Evolutionary conservation across 2,329 filamentous ascomycete species (phyloP), one percentile per base, ranked within the genome.

Genomic region (Simplicillium sp.): DNA sequence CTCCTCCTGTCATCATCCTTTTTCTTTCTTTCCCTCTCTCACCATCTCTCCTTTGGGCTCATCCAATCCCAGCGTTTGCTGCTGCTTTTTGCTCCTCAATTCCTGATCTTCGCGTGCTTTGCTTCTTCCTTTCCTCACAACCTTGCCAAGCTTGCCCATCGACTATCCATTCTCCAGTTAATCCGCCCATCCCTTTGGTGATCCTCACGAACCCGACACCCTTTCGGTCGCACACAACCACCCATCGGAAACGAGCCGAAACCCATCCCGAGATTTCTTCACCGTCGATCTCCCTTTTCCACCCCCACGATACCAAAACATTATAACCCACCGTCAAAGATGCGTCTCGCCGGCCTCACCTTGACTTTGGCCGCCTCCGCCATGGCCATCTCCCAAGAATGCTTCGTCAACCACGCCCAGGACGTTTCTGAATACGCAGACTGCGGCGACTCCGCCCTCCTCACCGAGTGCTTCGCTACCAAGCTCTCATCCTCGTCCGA

Each of bases 371-470:
- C 54, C 42, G 58, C 50, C 41, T 50, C 56, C 47, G 43, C 54
- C 18, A 48, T 53, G 44, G 54, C 57, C 46, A 41, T 56, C 46
- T 48, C 57, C 33, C 50, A 46, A 35, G 57, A 62, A 50, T 73
- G 70, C 50, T 51, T 75, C 40, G 53, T 54, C 38, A 45, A 53
- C 39, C 55, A 64, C 46, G 58, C 62, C 46, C 41, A 46, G 17
- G 56, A 64, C 38, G 58, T 75, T 37, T 64, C 67, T 36, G 46
- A 43, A 13, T 53, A 56, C 32, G 58, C 68, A 12, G 57, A 58
- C 40, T 75, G 71, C 53, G 70, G 67, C 36, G 54, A 70, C 49
- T 52, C 54, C 42, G 57, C 54, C 42, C 57, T 62, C 32, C 58
- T 75, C 46, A 52, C 56, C 39, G 44, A 57, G 49, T 76, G 71